Evolutionary conservation across 805 yeast species (phyloP).

Genomic region (Candida pseudofarinosa): DNA sequence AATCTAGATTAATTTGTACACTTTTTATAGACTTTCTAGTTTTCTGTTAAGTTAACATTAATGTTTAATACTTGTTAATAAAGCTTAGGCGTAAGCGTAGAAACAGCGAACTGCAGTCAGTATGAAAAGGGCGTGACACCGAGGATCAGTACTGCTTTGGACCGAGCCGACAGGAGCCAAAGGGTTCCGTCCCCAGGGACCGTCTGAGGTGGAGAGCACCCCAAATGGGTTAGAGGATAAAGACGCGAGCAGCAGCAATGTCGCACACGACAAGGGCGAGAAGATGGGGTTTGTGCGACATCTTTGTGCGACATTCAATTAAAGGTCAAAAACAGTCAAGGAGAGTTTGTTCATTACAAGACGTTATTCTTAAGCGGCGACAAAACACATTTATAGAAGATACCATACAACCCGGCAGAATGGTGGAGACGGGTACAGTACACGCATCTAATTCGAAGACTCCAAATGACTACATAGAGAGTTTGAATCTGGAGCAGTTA

Average conservation of each 20-base stretch:
- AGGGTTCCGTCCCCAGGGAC: too few relatives aligned
- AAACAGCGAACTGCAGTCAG: too few relatives aligned
- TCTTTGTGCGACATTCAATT: not conserved
- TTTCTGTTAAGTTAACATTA: too few relatives aligned
- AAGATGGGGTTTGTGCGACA: not conserved
- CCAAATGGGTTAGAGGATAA: too few relatives aligned
- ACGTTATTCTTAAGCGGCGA: not conserved
- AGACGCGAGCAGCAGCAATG: not conserved
- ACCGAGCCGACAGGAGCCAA: too few relatives aligned
- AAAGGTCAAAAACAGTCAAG: not conserved
- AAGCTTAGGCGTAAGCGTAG: too few relatives aligned
- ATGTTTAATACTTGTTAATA: not conserved
- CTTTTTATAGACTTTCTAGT: not conserved
- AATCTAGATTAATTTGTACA: too few relatives aligned
- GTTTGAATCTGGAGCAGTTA: constrained; percentile 38
- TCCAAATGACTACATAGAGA: constrained; percentile 41
- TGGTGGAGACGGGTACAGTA: constrained; percentile 17
- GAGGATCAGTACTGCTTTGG: too few relatives aligned
- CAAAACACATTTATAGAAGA: not conserved
- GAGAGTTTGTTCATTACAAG: not conserved
- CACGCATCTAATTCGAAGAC: constrained; percentile 22
- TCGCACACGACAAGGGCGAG: not conserved
- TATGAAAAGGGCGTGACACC: too few relatives aligned
- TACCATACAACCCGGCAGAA: constrained; percentile 2
- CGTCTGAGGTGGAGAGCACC: too few relatives aligned